Conservation (phyloP, 768 basidiomycete species). For the Termitomyces sp. region DNA sequence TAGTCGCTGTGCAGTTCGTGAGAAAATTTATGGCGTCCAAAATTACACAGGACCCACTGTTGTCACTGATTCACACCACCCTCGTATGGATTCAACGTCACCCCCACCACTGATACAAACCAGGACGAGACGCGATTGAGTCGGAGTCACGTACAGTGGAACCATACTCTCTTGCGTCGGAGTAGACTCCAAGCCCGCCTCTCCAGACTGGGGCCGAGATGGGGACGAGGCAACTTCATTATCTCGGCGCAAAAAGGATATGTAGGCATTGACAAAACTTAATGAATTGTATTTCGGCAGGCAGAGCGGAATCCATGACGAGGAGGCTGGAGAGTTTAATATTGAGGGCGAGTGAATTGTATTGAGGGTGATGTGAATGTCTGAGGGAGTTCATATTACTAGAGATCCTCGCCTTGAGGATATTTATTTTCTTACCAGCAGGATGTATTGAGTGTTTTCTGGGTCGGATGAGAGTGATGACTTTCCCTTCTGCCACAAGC, state of each 20-base stretch:
- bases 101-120: constrained; percentile 79
- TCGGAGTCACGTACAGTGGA: background rate
- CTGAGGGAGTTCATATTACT: constrained; percentile 30
- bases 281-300: constrained; percentile 90
- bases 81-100: constrained; percentile 81
- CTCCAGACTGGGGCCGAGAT: constrained; percentile 5
- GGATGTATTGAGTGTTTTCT: constrained; percentile 95
- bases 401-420: background rate
- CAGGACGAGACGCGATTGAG: constrained; percentile 50
- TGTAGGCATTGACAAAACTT: constrained; percentile 89
- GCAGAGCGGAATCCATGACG: constrained; percentile 94
- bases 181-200: constrained; percentile 1
- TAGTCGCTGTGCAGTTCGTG: constrained; percentile 47
- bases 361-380: constrained; percentile 91
- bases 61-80: constrained; percentile 68
- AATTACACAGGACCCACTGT: constrained; percentile 39
- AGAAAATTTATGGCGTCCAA: background rate
- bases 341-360: constrained; percentile 83
- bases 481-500: constrained; percentile 70
- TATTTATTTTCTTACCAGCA: constrained; percentile 47
- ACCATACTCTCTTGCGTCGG: constrained; percentile 7
- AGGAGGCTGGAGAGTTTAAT: constrained; percentile 70
- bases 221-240: constrained; percentile 19
- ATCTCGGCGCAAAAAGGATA: constrained; percentile 62
- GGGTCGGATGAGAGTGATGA: constrained; percentile 86